Evolutionary conservation across 306 rosid genomes (phyloP), one percentile per base, ranked within the genome.

Genomic region (Prosopis cineraria): DNA sequence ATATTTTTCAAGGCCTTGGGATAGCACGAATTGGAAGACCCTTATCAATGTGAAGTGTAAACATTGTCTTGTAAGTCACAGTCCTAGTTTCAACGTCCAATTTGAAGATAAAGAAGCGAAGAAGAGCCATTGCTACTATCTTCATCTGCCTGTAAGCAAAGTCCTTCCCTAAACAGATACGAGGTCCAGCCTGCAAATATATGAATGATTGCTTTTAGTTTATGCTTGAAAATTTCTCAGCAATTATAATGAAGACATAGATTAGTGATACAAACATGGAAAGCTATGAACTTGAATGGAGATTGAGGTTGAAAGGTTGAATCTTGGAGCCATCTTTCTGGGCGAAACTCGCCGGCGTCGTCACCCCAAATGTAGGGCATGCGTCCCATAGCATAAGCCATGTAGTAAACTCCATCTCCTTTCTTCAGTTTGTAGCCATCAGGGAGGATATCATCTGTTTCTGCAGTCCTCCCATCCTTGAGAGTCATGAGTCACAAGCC

Each of bases 121-220:
- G 76, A 73, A 91, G 87, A 45, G 95, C 67, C 58, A 83, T 82
- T 7, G 92, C 83, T 40, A 88, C 66, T 58, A 89, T 91, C 83
- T 91, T 93, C 97, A 91, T 93, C 84, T 91, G 95, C 78, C 85
- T 88, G 69, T 91, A 91, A 6, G 94, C 90, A 64, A 93, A 91
- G 25, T 93, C 94, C 78, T 88, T 93, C 40, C 98, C 93, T 30
- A 91, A 86, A 67, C 97, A 91, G 1, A 85, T 86, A 10, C 91
- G 86, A 8, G 92, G 96, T 20, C 97, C 93, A 47, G 82, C 98
- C 98, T 93, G 79, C 74, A 86, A 55, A 63, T n/a, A n/a, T n/a
- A n/a, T n/a, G n/a, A n/a, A n/a, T 53, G 0, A 68, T n/a, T n/a
- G n/a, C n/a, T n/a, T n/a, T n/a, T n/a, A 34, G 37, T 34, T 34